Percentiles rank a stretch among this genome's conserved stretches.
Conservation (phyloP, 352 stramenopile species). For the Phytophthora sansomeana region DNA sequence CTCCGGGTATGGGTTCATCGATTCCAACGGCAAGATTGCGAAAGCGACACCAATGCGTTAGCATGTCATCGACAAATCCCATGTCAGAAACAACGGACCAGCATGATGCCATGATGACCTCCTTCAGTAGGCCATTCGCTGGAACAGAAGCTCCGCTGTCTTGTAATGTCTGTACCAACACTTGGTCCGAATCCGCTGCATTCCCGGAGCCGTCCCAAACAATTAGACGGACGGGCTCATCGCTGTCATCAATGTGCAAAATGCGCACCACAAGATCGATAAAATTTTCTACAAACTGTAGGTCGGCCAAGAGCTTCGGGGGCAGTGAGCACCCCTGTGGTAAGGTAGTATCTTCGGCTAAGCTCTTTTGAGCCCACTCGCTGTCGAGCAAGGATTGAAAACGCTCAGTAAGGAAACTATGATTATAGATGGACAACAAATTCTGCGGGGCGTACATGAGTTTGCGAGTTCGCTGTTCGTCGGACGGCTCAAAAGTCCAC, state of each 20-base stretch:
- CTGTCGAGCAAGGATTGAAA: constrained; percentile 27
- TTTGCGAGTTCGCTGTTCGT: constrained; percentile 51
- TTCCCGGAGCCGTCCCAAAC: constrained; percentile 78
- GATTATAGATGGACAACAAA: background rate
- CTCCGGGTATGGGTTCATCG: constrained; percentile 35
- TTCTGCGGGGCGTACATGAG: constrained; percentile 42
- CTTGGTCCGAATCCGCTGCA: constrained; percentile 14
- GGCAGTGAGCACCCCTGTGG: constrained; percentile 54
- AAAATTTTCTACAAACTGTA: constrained; percentile 58
- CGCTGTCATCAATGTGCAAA: constrained; percentile 47
- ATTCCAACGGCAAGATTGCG: constrained; percentile 66
- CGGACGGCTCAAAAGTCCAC: constrained; percentile 72
- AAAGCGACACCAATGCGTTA: constrained; percentile 72
- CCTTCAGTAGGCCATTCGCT: constrained; percentile 53
- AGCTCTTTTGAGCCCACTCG: constrained; percentile 49
- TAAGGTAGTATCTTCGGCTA: constrained; percentile 58
- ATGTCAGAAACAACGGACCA: constrained; percentile 67
- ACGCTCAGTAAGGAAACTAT: constrained; percentile 1
- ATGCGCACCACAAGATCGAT: constrained; percentile 72
- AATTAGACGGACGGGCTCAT: constrained; percentile 48
- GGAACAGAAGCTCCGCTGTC: constrained; percentile 31
- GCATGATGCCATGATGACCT: constrained; percentile 75
- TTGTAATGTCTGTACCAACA: constrained; percentile 31
- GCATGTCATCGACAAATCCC: constrained; percentile 52
- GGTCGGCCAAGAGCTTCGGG: constrained; percentile 49